Evolutionary conservation across 208 protist genomes (phyloP).

Genomic region (Trichomonas tenax): DNA sequence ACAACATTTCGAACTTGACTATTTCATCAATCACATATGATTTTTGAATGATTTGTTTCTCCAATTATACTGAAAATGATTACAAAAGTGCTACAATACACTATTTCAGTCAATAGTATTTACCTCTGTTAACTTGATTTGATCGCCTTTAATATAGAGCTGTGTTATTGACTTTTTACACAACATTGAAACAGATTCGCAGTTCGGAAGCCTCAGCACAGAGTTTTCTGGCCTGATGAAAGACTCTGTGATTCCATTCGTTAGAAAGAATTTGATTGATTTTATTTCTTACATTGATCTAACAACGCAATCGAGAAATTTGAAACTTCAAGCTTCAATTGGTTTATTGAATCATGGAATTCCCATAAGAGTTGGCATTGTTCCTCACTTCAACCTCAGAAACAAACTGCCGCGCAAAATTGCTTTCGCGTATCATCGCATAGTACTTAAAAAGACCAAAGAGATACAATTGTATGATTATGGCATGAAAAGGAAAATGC

Average conservation of each 20-base stretch:
- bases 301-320: neutral
- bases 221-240: neutral
- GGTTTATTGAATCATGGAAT: neutral
- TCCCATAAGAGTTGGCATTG: neutral
- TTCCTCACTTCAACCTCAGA: neutral
- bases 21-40: too few species aligned
- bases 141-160: too few species aligned
- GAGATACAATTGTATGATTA: neutral
- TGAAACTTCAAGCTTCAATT: neutral
- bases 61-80: too few species aligned
- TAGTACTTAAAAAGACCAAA: neutral
- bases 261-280: neutral
- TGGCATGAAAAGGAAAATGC: neutral
- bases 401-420: neutral
- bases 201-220: neutral
- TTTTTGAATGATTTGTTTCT: too few species aligned
- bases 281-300: neutral
- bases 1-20: too few species aligned
- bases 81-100: too few species aligned
- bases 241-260: neutral
- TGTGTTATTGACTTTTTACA: neutral
- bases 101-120: too few species aligned
- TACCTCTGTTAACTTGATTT: too few species aligned
- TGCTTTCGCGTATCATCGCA: neutral
- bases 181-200: neutral